Evolutionary conservation across 441 rosid genomes (phyloP), one percentile per base, ranked within the genome.

Genomic region (Pelargonium citronellum): DNA sequence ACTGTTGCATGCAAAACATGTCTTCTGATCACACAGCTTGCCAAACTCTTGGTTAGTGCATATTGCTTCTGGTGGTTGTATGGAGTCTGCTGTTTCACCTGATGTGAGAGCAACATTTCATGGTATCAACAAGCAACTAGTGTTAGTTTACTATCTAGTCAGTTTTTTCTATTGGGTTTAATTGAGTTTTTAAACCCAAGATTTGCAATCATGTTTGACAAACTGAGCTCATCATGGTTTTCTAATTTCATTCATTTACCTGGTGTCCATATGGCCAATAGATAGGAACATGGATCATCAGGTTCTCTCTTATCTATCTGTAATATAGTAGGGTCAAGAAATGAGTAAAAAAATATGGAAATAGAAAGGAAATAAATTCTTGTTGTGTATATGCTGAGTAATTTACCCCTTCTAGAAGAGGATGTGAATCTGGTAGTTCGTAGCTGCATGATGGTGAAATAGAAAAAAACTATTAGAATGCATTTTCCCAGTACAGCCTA

Each of bases 181-280:
- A 41, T 8, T 41, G 44, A 4, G 64, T 60, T 9, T 22, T 60
- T 10, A 60, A 60, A 60, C 37, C 37, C 30, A 9, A 60, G 7
- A 60, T 60, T 10, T 44, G 49, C 49, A 44, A 11, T 12, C 30
- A 60, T 20, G 13, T n/a, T 60, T 8, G 64, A 60, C 37, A 60
- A 22, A 60, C 20, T 60, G 64, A 60, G 64, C 34, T 60, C 64
- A 60, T 60, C 1, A 22, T 60, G 64, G 37, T 27, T 22, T 22
- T 58, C 30, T 58, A 24, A 19, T 19, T 8, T 68, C 68, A 55
- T 67, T 68, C 70, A 20, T 81, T 83, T 72, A 92, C 99, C 99
- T 73, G 99, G 98, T 71, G 91, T 84, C 98, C 99, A 95, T 76
- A 92, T 87, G 57, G 96, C 98, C 64, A 95, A 87, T 70, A 92